phyloP scores from a whole-genome alignment of 2,329 filamentous ascomycete genomes.

The Fusarium sp. region DNA sequence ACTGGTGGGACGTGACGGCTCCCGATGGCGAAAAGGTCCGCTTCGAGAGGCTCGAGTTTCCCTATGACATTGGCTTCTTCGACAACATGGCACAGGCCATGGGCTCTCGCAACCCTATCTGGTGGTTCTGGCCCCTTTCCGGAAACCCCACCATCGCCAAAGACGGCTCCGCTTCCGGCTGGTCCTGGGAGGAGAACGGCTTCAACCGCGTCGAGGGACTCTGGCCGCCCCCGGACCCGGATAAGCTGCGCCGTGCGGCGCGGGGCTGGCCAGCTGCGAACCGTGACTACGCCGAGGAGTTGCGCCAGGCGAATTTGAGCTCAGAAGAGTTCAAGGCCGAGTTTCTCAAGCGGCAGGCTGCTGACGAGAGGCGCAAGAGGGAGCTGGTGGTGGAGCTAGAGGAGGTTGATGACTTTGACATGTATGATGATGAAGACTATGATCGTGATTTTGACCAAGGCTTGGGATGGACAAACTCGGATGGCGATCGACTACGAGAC shows the following conservation, averaged over 20 bases:
- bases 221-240: conserved; percentile 73
- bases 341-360: conserved; percentile 62
- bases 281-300: conserved; percentile 50
- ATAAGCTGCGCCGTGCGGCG: conserved; percentile 62
- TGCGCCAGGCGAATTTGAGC: conserved; percentile 51
- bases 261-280: conserved; percentile 54
- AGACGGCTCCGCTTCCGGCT: conserved; percentile 57
- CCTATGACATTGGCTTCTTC: conserved; percentile 83
- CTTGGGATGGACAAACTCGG: conserved; percentile 76
- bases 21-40: conserved; percentile 56
- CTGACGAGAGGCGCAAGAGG: conserved; percentile 56
- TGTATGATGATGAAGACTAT: conserved; percentile 67
- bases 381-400: conserved; percentile 62
- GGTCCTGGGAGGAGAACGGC: conserved; percentile 79
- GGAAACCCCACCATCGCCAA: conserved; percentile 58
- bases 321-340: conserved; percentile 60
- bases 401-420: conserved; percentile 67
- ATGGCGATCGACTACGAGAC: conserved; percentile 78
- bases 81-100: conserved; percentile 79
- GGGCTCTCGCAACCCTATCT: conserved; percentile 72
- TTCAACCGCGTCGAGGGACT: conserved; percentile 72
- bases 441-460: conserved; percentile 51
- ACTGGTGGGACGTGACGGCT: conserved; percentile 56
- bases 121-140: conserved; percentile 77
- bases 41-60: conserved; percentile 77